Evolutionary conservation across 192 early-diverging fungal genomes (phyloP), one percentile per base, ranked within the genome.

Genomic region (Entrophospora sp.): DNA sequence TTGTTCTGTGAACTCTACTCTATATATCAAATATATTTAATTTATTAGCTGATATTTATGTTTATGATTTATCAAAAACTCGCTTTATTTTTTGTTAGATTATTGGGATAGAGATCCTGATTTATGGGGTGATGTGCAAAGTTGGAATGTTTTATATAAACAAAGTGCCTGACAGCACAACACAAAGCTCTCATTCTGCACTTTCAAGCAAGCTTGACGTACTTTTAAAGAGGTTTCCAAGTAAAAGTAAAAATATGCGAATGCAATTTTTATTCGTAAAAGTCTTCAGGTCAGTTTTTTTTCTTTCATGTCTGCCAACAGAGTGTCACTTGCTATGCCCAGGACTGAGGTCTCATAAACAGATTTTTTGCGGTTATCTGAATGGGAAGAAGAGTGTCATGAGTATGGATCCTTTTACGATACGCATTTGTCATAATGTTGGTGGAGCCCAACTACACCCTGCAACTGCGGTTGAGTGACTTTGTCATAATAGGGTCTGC

Each of bases 241-340:
- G 6, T 14, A 40, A 40, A 9, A 14, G 38, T 14, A 40, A 40
- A 40, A 40, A 40, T 40, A 40, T 14, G 14, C 14, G 38, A 40
- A 40, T 40, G 48, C 12, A 49, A 49, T 10, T 49, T 49, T n/a
- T 49, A 49, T 49, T 24, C 48, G 48, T 49, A 49, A 49, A 49
- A 49, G 24, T 49, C 48, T 49, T 49, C 48, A 49, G 48, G 48
- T 49, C 48, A 22, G 48, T 49, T 49, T 49, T 49, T 49, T 40
- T 40, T 14, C 38, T 40, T 40, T 40, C 38, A 14, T 40, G 14
- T 40, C 38, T 40, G 6, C 38, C 38, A 40, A 40, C 38, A 40
- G 38, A 40, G 38, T 40, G 38, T 9, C 38, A 40, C 38, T 40
- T 40, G 38, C 38, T 40, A 40, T 14, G 38, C 38, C 38, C 38